A percentile compares a stretch with the other conserved stretches of the same genome.
Evolutionary conservation across 176 grass and related monocot species (phyloP).

Genomic region (Ampelocalamus luodianensis): DNA sequence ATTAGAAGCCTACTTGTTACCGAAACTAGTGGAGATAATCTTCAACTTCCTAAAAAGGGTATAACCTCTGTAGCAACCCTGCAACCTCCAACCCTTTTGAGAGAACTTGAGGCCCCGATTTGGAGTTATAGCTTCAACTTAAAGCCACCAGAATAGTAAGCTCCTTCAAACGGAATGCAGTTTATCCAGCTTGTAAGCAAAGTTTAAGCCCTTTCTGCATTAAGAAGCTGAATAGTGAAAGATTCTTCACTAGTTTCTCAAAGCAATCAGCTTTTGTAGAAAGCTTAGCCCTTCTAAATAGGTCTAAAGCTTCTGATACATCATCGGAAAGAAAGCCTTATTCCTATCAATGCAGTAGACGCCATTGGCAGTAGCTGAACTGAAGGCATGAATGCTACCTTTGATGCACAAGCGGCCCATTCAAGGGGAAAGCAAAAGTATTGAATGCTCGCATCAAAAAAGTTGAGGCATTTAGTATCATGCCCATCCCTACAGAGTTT

Average conservation of each 20-base stretch:
- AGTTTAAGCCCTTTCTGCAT: not conserved
- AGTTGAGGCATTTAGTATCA: conserved; percentile 6
- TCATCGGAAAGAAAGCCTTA: not conserved
- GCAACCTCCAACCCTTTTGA: not conserved
- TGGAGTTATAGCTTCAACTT: not conserved
- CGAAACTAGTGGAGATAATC: no score
- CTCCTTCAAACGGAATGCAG: not conserved
- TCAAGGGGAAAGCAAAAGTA: not conserved
- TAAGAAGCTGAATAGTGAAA: not conserved
- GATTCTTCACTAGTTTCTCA: not conserved
- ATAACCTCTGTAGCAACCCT: not conserved
- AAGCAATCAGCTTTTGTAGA: not conserved
- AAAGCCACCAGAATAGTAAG: not conserved
- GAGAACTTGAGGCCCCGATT: not conserved
- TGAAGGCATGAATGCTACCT: conserved; percentile 16
- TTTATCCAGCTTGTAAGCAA: not conserved
- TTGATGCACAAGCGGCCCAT: conserved; percentile 29
- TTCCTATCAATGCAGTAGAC: not conserved
- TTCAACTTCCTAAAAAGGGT: no score
- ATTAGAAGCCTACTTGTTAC: not conserved
- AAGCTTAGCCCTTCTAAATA: not conserved
- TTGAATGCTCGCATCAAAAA: conserved; percentile 35
- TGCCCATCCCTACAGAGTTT: not conserved
- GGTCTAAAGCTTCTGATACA: not conserved
- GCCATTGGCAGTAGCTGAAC: not conserved